These are phyloP conservation scores for Chlorella sp. DNA, from an alignment of 139 green algal species.

Conservation along the genomic window DNA sequence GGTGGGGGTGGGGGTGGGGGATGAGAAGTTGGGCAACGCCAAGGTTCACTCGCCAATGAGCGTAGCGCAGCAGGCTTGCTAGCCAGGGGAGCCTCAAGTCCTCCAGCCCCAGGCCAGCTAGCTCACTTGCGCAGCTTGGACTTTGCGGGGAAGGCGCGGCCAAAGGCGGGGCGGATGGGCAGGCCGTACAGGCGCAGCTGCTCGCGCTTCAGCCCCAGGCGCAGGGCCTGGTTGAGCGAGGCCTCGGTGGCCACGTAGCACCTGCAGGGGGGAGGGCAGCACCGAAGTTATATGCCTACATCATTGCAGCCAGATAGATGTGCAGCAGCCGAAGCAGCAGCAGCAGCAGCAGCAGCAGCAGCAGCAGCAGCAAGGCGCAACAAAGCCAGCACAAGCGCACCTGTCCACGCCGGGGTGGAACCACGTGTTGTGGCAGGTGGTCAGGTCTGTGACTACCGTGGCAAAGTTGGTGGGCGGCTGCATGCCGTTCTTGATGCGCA, in stretches of 20 bases:
- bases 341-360: too few relatives aligned
- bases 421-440: constrained; percentile 97
- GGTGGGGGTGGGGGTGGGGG: too few relatives aligned
- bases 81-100: too few relatives aligned
- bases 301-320: too few relatives aligned
- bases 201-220: constrained; percentile 49
- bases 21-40: too few relatives aligned
- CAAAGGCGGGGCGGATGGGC: constrained; percentile 95
- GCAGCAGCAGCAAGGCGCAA: background rate
- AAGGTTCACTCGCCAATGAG: too few relatives aligned
- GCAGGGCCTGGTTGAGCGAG: constrained; percentile 49
- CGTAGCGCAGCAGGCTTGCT: too few relatives aligned
- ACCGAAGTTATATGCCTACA: too few relatives aligned
- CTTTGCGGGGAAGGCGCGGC: constrained; percentile 63
- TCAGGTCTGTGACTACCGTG: constrained; percentile 98
- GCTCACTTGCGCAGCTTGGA: constrained; percentile 20
- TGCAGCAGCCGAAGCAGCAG: background rate
- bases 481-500: constrained; percentile 54
- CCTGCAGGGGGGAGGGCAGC: constrained; percentile 1
- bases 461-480: constrained; percentile 87
- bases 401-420: constrained; percentile 79
- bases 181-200: constrained; percentile 83
- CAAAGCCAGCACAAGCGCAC: background rate
- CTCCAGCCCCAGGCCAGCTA: too few relatives aligned
- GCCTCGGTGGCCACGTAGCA: constrained; percentile 91